These are phyloP conservation scores for Austroboletus novae-zelandiae DNA, from an alignment of 1,284 basidiomycete species.

Conservation along the genomic window DNA sequence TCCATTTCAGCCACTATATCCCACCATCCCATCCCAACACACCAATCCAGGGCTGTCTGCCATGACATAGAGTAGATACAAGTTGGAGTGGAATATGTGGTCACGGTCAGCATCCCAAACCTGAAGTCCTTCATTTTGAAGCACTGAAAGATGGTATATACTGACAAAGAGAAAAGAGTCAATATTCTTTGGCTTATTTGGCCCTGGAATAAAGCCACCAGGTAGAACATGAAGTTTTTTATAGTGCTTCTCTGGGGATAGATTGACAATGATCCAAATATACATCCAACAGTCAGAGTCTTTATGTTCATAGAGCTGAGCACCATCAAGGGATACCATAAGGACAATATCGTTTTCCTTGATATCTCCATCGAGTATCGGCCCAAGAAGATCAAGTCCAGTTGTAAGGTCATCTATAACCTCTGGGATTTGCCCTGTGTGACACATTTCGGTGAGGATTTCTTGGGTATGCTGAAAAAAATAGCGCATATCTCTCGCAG, in stretches of 20 bases:
- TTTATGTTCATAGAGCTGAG: conserved; percentile 1
- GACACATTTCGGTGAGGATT: background rate
- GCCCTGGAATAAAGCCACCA: background rate
- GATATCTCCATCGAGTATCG: background rate
- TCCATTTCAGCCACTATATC: conserved; percentile 7
- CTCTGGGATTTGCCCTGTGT: background rate
- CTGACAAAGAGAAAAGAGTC: background rate
- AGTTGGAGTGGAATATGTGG: background rate
- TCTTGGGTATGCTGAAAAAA: background rate
- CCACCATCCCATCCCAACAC: conserved; percentile 1
- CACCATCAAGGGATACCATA: conserved; percentile 1
- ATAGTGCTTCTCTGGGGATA: background rate
- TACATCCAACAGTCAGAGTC: conserved; percentile 9
- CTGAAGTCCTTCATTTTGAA: background rate
- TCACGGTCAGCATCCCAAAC: background rate
- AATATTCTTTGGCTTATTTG: background rate
- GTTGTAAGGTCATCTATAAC: background rate
- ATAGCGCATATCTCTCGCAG: background rate
- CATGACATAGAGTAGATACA: background rate
- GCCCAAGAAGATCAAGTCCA: background rate
- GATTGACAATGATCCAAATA: conserved; percentile 3
- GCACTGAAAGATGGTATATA: background rate
- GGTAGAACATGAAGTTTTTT: background rate
- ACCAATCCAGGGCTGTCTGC: conserved; percentile 1
- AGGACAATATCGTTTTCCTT: conserved; percentile 2